These are phyloP conservation scores for Colletotrichum tanaceti DNA, from an alignment of 2,329 filamentous ascomycete species.

Conservation along the genomic window DNA sequence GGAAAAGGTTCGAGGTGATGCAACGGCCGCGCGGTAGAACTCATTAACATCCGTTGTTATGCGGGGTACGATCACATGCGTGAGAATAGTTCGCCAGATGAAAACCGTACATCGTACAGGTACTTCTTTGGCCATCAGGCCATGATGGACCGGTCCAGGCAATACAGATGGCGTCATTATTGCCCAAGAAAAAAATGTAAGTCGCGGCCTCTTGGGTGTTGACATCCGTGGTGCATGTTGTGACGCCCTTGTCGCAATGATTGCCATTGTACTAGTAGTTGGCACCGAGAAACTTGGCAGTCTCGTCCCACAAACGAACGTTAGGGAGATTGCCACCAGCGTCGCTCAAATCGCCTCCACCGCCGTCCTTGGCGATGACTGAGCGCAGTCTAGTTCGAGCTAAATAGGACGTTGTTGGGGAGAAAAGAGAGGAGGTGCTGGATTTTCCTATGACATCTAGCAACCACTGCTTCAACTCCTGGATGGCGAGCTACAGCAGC, in stretches of 20 bases:
- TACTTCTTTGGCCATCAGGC: slow-evolving; percentile 42
- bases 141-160: slow-evolving; percentile 42
- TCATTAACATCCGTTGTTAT: neutral
- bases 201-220: slow-evolving; percentile 41
- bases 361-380: slow-evolving; percentile 41
- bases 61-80: slow-evolving; percentile 40
- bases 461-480: too few relatives aligned
- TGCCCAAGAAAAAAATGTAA: slow-evolving; percentile 46
- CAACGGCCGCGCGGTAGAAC: neutral
- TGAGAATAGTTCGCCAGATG: slow-evolving; percentile 44
- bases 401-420: slow-evolving; percentile 10
- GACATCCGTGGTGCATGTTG: slow-evolving; percentile 36
- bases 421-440: slow-evolving; percentile 26
- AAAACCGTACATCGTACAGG: too few relatives aligned
- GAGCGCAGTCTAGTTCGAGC: slow-evolving; percentile 4
- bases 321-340: slow-evolving; percentile 46
- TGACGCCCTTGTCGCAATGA: slow-evolving; percentile 42
- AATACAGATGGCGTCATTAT: slow-evolving; percentile 45
- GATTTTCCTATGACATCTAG: too few relatives aligned
- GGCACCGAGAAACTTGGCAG: slow-evolving; percentile 44
- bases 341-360: slow-evolving; percentile 38
- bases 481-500: too few relatives aligned
- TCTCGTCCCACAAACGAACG: slow-evolving; percentile 46
- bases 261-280: slow-evolving; percentile 40
- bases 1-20: slow-evolving; percentile 43